Percentiles rank a stretch among this genome's conserved stretches.
phyloP scores from a whole-genome alignment of 441 rosid species.

The Raphanus hybrid region DNA sequence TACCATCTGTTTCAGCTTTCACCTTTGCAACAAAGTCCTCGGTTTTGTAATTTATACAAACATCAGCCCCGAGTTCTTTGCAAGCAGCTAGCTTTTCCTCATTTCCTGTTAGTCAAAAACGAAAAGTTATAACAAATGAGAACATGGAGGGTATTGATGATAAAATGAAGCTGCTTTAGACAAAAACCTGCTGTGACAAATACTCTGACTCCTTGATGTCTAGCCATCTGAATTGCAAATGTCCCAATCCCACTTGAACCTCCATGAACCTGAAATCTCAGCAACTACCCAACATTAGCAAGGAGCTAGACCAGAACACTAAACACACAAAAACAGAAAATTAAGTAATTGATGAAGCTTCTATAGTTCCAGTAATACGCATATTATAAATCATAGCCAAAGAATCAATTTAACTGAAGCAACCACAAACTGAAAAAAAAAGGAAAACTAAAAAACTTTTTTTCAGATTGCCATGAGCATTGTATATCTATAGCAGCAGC shows the following conservation, averaged over 20 bases:
- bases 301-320: neutral
- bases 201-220: constrained; percentile 65
- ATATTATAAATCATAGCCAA: neutral
- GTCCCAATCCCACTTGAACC: constrained; percentile 96
- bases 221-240: constrained; percentile 90
- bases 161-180: constrained; percentile 9
- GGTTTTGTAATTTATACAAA: constrained; percentile 85
- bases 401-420: neutral
- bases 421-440: neutral
- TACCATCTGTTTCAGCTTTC: constrained; percentile 74
- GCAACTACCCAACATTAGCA: constrained; percentile 30
- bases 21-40: constrained; percentile 83
- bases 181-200: constrained; percentile 83
- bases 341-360: neutral
- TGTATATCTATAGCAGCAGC: neutral
- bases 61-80: constrained; percentile 81
- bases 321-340: neutral
- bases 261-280: constrained; percentile 70
- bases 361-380: neutral
- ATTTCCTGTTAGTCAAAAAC: constrained; percentile 50
- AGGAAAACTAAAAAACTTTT: neutral
- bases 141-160: neutral
- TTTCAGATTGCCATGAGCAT: neutral
- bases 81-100: constrained; percentile 79
- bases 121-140: neutral